A percentile compares a stretch with the other conserved stretches of the same genome.
phyloP scores from a whole-genome alignment of 768 basidiomycete genomes.

The Serendipita sp. region DNA sequence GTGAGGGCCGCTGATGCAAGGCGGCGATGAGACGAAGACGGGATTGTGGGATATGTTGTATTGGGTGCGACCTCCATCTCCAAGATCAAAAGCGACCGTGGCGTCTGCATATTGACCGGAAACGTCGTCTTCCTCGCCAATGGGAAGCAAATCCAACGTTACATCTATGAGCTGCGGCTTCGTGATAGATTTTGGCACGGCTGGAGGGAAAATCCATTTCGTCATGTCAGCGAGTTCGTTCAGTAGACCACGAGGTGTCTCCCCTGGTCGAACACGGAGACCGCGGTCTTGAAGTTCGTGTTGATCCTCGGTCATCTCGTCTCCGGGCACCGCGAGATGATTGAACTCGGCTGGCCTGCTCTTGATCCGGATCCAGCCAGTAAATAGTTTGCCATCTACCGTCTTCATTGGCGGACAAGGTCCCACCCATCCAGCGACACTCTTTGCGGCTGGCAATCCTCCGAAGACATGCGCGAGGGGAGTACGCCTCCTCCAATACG shows the following conservation, averaged over 20 bases:
- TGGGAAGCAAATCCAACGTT: not conserved
- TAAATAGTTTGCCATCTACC: not conserved
- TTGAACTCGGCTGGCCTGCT: not conserved
- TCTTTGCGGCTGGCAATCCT: not conserved
- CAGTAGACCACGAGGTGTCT: not conserved
- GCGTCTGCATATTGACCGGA: conserved; percentile 6
- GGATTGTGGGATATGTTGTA: conserved; percentile 6
- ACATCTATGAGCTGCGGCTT: not conserved
- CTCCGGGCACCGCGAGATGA: not conserved
- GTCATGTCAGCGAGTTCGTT: conserved; percentile 6
- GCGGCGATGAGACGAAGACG: conserved; percentile 5
- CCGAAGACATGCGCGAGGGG: not conserved
- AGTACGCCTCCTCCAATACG: conserved; percentile 2
- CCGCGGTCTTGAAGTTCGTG: conserved; percentile 4
- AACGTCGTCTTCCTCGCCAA: not conserved
- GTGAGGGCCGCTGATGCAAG: conserved; percentile 6
- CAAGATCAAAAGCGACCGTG: not conserved
- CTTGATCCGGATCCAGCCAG: not conserved
- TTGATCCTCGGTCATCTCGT: conserved; percentile 1
- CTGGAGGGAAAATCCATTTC: not conserved
- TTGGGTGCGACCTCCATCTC: not conserved
- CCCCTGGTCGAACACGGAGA: not conserved
- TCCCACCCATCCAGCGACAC: conserved; percentile 6
- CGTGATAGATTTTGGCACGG: not conserved
- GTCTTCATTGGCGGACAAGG: conserved; percentile 6